Evolutionary conservation across 805 yeast species (phyloP), one percentile per base, ranked within the genome.

Genomic region (Scheffersomyces ergatensis): DNA sequence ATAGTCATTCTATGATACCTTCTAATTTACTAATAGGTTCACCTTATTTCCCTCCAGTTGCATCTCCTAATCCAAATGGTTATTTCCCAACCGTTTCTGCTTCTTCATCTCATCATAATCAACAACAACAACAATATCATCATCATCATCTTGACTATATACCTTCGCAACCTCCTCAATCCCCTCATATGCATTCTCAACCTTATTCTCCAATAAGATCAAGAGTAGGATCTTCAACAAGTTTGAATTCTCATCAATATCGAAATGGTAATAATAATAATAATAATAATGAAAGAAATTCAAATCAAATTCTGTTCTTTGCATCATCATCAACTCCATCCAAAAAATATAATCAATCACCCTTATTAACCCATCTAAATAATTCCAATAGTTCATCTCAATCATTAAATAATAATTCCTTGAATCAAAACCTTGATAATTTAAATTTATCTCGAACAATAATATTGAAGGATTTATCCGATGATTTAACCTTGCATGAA

Each of bases 1-100:
- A 80, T 50, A 81, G 84, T 7, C 74, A 78, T 4, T 74, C 82
- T 12, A 70, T 82, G 69, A 61, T 83, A 15, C 89, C 89, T 1
- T 65, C 82, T 14, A 84, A 81, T 50, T 59, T 83, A 38, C 60
- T 83, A 36, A 64, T 78, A 43, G 72, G 78, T 3, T 80, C 87
- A 3, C 88, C 88, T 0, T 82, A 74, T 51, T 62, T 77, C 8
- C 76, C 72, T 40, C 60, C 47, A 71, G 31, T 70, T 11, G 50
- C 42, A 37, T 42, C 39, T 20, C 41, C 46, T 16, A 29, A 29
- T 15, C 18, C 32, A n/a, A 29, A 29, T 29, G 29, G 29, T 7
- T 25, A 25, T 25, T 25, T 25, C n/a, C 5, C 29, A n/a, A n/a
- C n/a, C n/a, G n/a, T n/a, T n/a, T n/a, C n/a, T n/a, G n/a, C n/a